Evolutionary conservation across 2,329 filamentous ascomycete species (phyloP).

Genomic region (Xylaria digitata): DNA sequence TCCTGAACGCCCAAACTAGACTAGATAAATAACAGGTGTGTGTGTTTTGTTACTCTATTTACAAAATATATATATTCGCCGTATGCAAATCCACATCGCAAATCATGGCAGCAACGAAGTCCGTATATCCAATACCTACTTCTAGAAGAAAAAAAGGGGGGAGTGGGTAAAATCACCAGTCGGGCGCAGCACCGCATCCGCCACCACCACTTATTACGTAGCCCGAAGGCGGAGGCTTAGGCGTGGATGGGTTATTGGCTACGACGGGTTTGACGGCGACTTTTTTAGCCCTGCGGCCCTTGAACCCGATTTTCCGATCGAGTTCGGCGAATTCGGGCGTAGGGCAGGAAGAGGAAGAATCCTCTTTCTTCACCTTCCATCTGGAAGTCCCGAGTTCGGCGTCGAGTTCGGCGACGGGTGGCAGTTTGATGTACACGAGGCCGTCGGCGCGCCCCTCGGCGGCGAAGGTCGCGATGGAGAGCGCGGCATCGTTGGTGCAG

Average conservation of each 20-base stretch:
- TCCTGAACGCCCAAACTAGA: not conserved
- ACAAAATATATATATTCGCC: no score
- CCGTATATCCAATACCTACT: no score
- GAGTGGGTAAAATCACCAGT: slow-evolving; percentile 56
- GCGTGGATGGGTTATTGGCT: slow-evolving; percentile 8
- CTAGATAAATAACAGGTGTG: no score
- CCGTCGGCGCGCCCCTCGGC: slow-evolving; percentile 79
- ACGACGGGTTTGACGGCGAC: slow-evolving; percentile 52
- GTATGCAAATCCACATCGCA: no score
- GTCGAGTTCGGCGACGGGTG: slow-evolving; percentile 84
- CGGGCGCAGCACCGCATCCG: slow-evolving; percentile 58
- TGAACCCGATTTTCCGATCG: slow-evolving; percentile 59
- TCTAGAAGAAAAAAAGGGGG: no score
- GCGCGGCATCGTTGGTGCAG: slow-evolving; percentile 77
- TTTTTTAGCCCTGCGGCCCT: slow-evolving; percentile 58
- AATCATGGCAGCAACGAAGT: no score
- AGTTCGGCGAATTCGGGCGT: slow-evolving; percentile 56
- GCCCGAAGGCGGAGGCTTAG: slow-evolving; percentile 38
- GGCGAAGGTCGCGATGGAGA: slow-evolving; percentile 86
- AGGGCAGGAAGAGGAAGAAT: slow-evolving; percentile 52
- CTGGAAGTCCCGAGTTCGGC: slow-evolving; percentile 78
- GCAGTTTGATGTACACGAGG: slow-evolving; percentile 82
- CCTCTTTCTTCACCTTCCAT: slow-evolving; percentile 82
- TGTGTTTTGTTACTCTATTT: no score
- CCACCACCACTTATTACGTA: slow-evolving; percentile 43